Evolutionary conservation across 1,284 basidiomycete species (phyloP), one percentile per base, ranked within the genome.

Genomic region (Leccinum solheimii): DNA sequence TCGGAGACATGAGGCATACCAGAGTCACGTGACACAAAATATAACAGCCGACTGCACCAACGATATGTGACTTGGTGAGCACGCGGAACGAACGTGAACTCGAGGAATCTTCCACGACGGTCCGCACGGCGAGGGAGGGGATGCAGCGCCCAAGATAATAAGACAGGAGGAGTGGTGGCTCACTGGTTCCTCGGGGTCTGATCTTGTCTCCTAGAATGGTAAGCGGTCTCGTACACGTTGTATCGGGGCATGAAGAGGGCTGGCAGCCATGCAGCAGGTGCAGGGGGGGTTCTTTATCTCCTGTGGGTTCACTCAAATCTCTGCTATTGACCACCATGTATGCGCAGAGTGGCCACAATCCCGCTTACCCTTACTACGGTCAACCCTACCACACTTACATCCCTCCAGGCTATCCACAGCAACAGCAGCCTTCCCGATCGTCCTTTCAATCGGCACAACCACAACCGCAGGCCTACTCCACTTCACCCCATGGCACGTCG

Each of bases 331-430:
- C 62, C 61, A 59, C 55, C n/a, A 72, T 75, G 10, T 73, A 63
- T 56, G 43, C 19, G 3, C 38, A 61, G 48, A 45, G 55, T 9
- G 70, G 43, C 30, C 68, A 67, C 53, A 75, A 64, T 27, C 26
- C 73, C 9, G 66, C 58, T 51, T 74, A 75, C 58, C 75, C 72
- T 13, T 74, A 75, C 74, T 76, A 74, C 27, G 72, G 72, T 14
- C 74, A 76, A 23, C 75, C 72, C n/a, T 74, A 76, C 27, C 72
- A 74, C 8, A 71, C 75, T 4, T 73, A 76, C 59, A 55, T 76
- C 1, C 72, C 72, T n/a, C 75, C 73, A 0, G 72, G 68, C 1
- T 74, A 74, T 53, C 32, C 60, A 3, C 68, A 45, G 43, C 43
- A 45, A 7, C 10, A 11, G 5, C 43, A 45, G 14, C 43, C 43